Conservation (phyloP, 1,284 basidiomycete species). For the Earliella scabrosa region DNA sequence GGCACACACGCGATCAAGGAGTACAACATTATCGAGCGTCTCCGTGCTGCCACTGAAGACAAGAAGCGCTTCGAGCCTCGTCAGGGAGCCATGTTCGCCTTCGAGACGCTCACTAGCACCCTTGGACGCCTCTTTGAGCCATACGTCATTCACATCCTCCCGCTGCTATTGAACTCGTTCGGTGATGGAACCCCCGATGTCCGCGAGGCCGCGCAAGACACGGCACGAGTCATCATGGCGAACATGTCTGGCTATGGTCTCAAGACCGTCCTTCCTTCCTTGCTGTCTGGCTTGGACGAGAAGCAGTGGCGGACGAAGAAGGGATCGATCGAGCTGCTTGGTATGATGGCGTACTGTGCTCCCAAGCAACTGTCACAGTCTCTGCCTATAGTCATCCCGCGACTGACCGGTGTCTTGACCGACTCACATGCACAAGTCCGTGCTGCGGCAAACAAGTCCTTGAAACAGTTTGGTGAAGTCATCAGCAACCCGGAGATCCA, state of each 20-base stretch:
- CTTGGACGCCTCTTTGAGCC: conserved; percentile 94
- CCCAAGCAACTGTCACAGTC: conserved; percentile 95
- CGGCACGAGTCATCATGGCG: conserved; percentile 94
- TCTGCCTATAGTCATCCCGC: conserved; percentile 95
- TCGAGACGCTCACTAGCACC: conserved; percentile 89
- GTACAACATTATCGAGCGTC: conserved; percentile 76
- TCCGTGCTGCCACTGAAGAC: conserved; percentile 85
- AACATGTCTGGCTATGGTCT: conserved; percentile 95
- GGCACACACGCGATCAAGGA: conserved; percentile 89
- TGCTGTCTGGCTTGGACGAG: conserved; percentile 93
- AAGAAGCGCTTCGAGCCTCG: conserved; percentile 88
- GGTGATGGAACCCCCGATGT: conserved; percentile 93
- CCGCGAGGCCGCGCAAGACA: conserved; percentile 93
- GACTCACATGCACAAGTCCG: conserved; percentile 99
- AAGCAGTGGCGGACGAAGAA: conserved; percentile 99
- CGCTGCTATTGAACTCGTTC: conserved; percentile 86
- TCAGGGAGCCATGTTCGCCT: conserved; percentile 95
- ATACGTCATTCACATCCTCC: conserved; percentile 88
- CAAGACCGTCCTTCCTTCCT: conserved; percentile 91
- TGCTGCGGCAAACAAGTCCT: conserved; percentile 89
- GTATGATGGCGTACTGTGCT: conserved; percentile 99
- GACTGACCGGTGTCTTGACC: conserved; percentile 92
- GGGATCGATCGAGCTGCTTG: conserved; percentile 95
- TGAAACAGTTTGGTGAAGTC: conserved; percentile 98
- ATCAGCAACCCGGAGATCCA: conserved; percentile 96